Conservation (phyloP, 1,139 yeast species). For the Zygoascus sp. region DNA sequence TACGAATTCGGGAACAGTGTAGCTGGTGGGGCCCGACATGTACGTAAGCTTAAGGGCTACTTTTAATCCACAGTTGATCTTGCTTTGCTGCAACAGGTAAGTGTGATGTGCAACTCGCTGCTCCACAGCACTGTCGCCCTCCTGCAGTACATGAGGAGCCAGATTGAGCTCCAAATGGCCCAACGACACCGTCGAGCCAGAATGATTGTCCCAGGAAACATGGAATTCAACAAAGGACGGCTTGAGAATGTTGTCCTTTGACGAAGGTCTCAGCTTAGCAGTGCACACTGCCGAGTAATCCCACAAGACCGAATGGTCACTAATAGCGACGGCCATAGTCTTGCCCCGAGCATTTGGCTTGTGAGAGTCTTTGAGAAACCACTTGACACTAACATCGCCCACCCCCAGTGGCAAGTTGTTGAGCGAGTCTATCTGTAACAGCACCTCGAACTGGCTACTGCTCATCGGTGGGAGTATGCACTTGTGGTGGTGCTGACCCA, state of each 20-base stretch:
- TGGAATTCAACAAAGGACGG: conserved; percentile 33
- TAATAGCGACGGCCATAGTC: conserved; percentile 42
- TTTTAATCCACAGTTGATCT: conserved; percentile 72
- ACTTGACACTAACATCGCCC: conserved; percentile 64
- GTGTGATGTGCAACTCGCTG: conserved; percentile 50
- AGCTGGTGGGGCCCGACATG: conserved; percentile 42
- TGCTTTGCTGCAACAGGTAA: conserved; percentile 72
- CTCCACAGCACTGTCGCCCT: conserved; percentile 52
- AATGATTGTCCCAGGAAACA: conserved; percentile 35
- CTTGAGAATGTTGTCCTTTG: conserved; percentile 34
- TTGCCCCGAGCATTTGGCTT: conserved; percentile 43
- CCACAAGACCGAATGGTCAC: conserved; percentile 50
- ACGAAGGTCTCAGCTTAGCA: conserved; percentile 37
- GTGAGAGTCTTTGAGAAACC: conserved; percentile 47
- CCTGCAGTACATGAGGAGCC: conserved; percentile 30
- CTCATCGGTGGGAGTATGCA: too few species aligned
- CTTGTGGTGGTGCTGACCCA: neutral
- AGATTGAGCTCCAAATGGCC: conserved; percentile 68
- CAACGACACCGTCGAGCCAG: conserved; percentile 42
- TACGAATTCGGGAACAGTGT: conserved; percentile 30
- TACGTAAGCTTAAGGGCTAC: conserved; percentile 45
- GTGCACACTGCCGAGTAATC: conserved; percentile 38
- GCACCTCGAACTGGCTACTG: conserved; percentile 52
- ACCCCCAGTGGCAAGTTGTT: conserved; percentile 77
- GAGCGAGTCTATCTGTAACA: conserved; percentile 60